These are phyloP conservation scores for Coemansia aciculifera DNA, from an alignment of 192 early-diverging fungal species.

Conservation along the genomic window DNA sequence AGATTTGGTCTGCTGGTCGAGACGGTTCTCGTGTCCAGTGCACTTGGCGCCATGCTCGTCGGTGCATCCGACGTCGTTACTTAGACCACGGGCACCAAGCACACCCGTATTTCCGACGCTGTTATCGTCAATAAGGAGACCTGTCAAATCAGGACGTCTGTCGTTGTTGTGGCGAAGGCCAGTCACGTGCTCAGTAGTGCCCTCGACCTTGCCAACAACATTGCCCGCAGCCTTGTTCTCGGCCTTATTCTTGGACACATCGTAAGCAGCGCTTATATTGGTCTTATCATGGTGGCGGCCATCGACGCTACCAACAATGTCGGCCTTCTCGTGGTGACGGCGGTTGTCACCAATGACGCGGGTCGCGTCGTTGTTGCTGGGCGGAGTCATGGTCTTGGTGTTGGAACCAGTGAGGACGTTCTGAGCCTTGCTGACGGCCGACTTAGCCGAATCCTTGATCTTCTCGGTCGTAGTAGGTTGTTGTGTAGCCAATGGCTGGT, in stretches of 20 bases:
- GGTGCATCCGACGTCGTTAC: not conserved
- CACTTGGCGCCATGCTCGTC: not conserved
- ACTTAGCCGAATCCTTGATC: constrained; percentile 10
- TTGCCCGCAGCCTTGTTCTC: not conserved
- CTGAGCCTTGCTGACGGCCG: not conserved
- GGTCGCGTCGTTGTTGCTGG: not conserved
- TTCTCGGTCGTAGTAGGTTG: constrained; percentile 6
- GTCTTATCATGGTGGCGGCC: not conserved
- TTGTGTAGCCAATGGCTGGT: not conserved
- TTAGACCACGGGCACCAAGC: too few relatives aligned
- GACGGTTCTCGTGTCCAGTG: not conserved
- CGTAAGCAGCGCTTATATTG: not conserved
- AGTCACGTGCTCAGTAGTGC: not conserved
- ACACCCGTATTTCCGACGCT: too few relatives aligned
- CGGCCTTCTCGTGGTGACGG: not conserved
- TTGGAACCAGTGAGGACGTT: not conserved
- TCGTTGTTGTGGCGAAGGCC: not conserved
- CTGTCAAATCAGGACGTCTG: too few relatives aligned
- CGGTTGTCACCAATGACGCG: not conserved
- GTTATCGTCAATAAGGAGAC: too few relatives aligned
- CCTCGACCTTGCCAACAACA: constrained; percentile 5
- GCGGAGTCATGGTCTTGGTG: constrained; percentile 6
- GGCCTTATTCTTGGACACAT: not conserved
- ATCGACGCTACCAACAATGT: not conserved
- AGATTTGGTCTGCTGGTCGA: not conserved